Conservation (phyloP, 306 rosid species). For the Vachellia collinsii region DNA sequence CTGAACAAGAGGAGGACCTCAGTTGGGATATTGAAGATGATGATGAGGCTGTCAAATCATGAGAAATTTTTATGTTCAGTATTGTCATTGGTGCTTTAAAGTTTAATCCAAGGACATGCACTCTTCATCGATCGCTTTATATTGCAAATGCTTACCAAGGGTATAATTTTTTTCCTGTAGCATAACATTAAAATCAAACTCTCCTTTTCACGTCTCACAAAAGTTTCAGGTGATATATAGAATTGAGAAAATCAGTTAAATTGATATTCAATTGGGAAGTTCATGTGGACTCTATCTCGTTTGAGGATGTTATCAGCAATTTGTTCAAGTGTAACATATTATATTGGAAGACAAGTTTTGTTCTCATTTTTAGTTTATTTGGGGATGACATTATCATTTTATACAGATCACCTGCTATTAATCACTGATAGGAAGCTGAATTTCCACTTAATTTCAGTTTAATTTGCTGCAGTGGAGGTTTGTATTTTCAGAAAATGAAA, state of each 20-base stretch:
- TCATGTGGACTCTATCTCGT: slow-evolving; percentile 11
- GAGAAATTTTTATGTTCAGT: slow-evolving; percentile 37
- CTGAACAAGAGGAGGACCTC: slow-evolving; percentile 80
- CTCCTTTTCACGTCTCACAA: slow-evolving; percentile 24
- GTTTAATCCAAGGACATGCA: slow-evolving; percentile 27
- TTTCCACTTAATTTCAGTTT: not conserved
- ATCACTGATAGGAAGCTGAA: not conserved
- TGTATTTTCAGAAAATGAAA: no score
- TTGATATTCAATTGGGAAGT: slow-evolving; percentile 27
- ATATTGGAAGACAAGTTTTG: slow-evolving; percentile 22
- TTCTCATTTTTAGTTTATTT: slow-evolving; percentile 2
- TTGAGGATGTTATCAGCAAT: slow-evolving; percentile 28
- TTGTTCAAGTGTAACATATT: slow-evolving; percentile 18
- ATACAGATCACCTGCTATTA: not conserved
- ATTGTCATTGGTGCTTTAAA: not conserved
- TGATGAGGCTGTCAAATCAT: slow-evolving; percentile 56
- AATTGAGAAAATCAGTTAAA: slow-evolving; percentile 30
- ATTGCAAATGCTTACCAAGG: not conserved
- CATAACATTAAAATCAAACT: slow-evolving; percentile 41
- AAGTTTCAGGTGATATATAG: slow-evolving; percentile 14
- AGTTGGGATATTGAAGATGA: slow-evolving; percentile 90
- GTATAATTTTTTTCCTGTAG: slow-evolving; percentile 43
- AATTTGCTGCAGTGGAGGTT: not conserved
- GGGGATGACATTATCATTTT: not conserved
- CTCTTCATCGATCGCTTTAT: not conserved